A percentile compares a stretch with the other conserved stretches of the same genome.
These are phyloP conservation scores for Tuber borchii DNA, from an alignment of 495 filamentous ascomycete species.

Conservation along the genomic window DNA sequence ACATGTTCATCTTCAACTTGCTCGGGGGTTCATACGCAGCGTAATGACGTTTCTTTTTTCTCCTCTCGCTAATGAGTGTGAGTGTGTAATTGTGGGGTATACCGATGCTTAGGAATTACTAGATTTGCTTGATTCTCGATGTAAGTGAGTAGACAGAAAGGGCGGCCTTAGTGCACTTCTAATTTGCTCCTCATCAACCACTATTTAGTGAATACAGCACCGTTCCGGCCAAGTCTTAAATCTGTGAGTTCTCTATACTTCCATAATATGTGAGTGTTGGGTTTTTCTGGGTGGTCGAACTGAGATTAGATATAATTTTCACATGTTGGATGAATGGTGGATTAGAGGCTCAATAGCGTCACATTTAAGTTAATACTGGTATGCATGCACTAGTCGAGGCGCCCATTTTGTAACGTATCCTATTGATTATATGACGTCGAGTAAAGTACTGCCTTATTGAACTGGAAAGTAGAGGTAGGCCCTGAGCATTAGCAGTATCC, in stretches of 20 bases:
- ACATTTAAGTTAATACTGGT: neutral
- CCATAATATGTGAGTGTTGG: neutral
- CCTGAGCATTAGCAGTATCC: neutral
- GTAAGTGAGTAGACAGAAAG: neutral
- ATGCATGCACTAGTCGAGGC: neutral
- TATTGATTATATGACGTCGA: neutral
- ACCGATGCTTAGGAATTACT: neutral
- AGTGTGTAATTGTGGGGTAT: neutral
- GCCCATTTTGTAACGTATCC: neutral
- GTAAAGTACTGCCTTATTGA: neutral
- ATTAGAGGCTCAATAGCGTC: neutral
- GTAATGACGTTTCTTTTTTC: neutral
- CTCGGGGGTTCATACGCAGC: neutral
- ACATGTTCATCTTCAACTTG: constrained; percentile 2
- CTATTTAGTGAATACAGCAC: neutral
- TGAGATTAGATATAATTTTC: neutral
- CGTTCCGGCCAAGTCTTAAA: neutral
- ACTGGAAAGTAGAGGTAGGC: neutral
- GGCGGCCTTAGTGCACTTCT: neutral
- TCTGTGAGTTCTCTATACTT: neutral
- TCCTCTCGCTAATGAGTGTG: neutral
- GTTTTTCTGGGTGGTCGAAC: neutral
- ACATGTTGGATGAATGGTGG: neutral
- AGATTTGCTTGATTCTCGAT: neutral
- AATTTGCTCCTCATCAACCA: neutral